Conservation (phyloP, 371 early-diverging fungal species). For the Mycotypha africana region DNA sequence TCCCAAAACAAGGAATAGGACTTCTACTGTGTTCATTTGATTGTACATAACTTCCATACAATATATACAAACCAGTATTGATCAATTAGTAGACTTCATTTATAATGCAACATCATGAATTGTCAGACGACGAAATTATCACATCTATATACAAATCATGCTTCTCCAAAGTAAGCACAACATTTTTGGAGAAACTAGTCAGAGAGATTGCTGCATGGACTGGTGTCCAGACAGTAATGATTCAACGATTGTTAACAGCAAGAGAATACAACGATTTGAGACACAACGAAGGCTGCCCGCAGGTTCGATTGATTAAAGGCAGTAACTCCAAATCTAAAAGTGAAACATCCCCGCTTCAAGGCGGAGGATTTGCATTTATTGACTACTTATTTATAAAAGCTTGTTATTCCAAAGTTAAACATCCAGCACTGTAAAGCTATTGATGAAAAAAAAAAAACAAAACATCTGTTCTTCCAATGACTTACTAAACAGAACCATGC, state of each 20-base stretch:
- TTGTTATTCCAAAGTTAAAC: too few relatives aligned
- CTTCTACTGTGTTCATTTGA: too few relatives aligned
- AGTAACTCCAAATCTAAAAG: too few relatives aligned
- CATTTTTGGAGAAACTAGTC: constrained; percentile 10
- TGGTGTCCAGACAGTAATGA: constrained; percentile 18
- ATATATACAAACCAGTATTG: too few relatives aligned
- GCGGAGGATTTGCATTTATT: too few relatives aligned
- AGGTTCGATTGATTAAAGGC: too few relatives aligned
- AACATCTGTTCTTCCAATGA: too few relatives aligned
- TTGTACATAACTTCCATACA: too few relatives aligned
- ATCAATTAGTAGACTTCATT: too few relatives aligned
- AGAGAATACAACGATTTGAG: constrained; percentile 16
- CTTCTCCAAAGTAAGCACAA: constrained; percentile 11
- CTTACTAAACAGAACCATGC: not conserved
- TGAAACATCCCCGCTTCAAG: too few relatives aligned
- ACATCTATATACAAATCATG: constrained; percentile 9
- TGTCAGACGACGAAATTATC: not conserved
- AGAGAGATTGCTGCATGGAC: constrained; percentile 10
- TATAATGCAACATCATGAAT: not conserved
- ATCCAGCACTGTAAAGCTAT: too few relatives aligned
- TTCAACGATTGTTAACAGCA: constrained; percentile 13
- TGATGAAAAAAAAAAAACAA: not conserved
- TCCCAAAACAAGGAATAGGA: too few relatives aligned
- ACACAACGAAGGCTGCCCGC: constrained; percentile 12
- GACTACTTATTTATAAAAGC: constrained; percentile 10